Evolutionary conservation across 345 rosid species (phyloP).

Genomic region (Hibiscus mutabilis): DNA sequence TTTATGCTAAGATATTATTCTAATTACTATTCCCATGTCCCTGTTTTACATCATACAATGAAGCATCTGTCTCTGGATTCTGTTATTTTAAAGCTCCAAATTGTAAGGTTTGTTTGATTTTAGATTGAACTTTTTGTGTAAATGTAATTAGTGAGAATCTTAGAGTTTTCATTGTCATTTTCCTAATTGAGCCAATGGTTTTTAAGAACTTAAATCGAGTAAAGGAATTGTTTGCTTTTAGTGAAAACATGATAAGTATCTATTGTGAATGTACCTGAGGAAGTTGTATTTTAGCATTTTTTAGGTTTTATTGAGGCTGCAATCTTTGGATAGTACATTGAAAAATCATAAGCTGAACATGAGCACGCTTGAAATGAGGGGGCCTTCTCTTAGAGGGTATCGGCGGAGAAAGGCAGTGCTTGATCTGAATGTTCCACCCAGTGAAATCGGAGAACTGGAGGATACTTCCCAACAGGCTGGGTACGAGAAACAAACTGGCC

Average conservation of each 20-base stretch:
- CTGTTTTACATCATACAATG: no score
- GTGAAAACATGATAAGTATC: neutral
- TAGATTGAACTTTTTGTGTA: no score
- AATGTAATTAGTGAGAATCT: neutral
- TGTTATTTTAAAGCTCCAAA: no score
- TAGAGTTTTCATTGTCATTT: no score
- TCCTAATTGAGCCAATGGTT: no score
- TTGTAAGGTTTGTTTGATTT: no score
- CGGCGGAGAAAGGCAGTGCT: conserved; percentile 43
- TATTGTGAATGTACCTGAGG: neutral
- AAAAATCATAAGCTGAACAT: conserved; percentile 18
- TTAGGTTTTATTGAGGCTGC: conserved; percentile 4
- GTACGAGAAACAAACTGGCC: conserved; percentile 18
- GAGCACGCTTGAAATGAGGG: conserved; percentile 37
- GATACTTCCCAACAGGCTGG: conserved; percentile 43
- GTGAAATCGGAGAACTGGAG: conserved; percentile 47
- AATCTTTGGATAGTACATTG: neutral
- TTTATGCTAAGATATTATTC: no score
- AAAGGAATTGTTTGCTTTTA: neutral
- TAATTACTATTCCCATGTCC: no score
- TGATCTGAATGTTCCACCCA: conserved; percentile 47
- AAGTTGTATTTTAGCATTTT: neutral
- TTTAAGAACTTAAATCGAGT: neutral
- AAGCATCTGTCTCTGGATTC: no score
- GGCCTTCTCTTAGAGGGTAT: conserved; percentile 36